These are phyloP conservation scores for Amborella trichopoda DNA, from an alignment of 164 flowering plant species.

Conservation along the genomic window DNA sequence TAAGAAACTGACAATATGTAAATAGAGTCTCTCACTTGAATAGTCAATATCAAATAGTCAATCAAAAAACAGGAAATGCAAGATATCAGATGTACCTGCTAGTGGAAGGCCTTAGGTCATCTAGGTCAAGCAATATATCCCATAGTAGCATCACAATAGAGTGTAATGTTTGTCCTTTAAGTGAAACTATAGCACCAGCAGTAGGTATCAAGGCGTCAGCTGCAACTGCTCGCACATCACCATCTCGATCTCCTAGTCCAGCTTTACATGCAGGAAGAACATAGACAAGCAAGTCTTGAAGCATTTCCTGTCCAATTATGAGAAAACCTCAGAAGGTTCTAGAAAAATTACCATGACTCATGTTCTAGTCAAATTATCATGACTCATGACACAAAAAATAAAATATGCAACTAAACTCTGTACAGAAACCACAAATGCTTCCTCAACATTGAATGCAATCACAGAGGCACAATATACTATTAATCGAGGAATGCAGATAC, in stretches of 20 bases:
- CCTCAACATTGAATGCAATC: too few species aligned
- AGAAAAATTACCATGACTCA: too few species aligned
- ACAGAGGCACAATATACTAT: too few species aligned
- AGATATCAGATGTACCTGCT: too few species aligned
- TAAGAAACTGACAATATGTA: too few species aligned
- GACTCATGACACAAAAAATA: too few species aligned
- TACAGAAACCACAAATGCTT: background rate
- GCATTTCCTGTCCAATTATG: slow-evolving; percentile 83
- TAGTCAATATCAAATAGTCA: too few species aligned
- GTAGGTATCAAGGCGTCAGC: slow-evolving; percentile 95
- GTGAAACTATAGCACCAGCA: slow-evolving; percentile 63
- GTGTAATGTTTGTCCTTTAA: slow-evolving; percentile 51
- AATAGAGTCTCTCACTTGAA: too few species aligned
- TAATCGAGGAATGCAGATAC: too few species aligned
- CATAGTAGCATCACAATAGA: slow-evolving; percentile 89
- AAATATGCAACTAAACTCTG: slow-evolving; percentile 2
- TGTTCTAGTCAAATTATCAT: too few species aligned
- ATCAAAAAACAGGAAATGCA: background rate
- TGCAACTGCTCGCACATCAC: slow-evolving; percentile 99
- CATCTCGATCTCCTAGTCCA: slow-evolving; percentile 96
- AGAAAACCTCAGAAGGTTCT: too few species aligned
- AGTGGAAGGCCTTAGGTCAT: slow-evolving; percentile 98
- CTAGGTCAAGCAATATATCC: slow-evolving; percentile 97
- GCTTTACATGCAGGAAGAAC: slow-evolving; percentile 89
- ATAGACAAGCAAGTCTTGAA: slow-evolving; percentile 52